A percentile compares a stretch with the other conserved stretches of the same genome.
These are phyloP conservation scores for Phoenix roebelenii DNA, from an alignment of 176 grass and related monocot genomes.

Conservation along the genomic window DNA sequence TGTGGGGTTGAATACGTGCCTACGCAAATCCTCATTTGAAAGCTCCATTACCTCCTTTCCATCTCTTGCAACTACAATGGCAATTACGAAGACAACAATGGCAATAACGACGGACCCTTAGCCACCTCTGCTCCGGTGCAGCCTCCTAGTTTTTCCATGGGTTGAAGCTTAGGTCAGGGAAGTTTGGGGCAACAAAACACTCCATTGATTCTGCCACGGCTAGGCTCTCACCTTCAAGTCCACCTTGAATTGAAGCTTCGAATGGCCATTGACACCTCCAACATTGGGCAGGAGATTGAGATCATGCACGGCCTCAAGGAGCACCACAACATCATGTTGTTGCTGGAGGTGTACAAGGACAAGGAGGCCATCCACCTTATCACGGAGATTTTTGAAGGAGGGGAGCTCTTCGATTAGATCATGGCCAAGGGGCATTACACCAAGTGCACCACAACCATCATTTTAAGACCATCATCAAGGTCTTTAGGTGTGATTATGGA, in stretches of 20 bases:
- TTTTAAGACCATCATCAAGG: slow-evolving; percentile 53
- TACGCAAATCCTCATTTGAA: too few relatives aligned
- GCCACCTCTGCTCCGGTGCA: too few relatives aligned
- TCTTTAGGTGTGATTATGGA: slow-evolving; percentile 40
- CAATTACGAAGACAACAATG: too few relatives aligned
- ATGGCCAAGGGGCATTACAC: slow-evolving; percentile 41
- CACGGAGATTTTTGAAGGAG: slow-evolving; percentile 58
- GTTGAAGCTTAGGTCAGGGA: slow-evolving; percentile 56
- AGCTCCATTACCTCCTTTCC: too few relatives aligned
- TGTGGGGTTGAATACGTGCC: too few relatives aligned
- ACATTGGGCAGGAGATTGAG: slow-evolving; percentile 61
- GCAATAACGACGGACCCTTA: too few relatives aligned
- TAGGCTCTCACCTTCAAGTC: slow-evolving; percentile 69
- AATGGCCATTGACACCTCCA: slow-evolving; percentile 29
- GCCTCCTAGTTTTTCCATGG: slow-evolving; percentile 28
- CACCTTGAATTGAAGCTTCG: slow-evolving; percentile 39
- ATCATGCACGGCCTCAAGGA: slow-evolving; percentile 42
- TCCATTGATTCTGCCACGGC: slow-evolving; percentile 39
- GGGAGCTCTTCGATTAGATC: slow-evolving; percentile 61
- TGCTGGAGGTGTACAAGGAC: slow-evolving; percentile 56
- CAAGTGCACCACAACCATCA: slow-evolving; percentile 47
- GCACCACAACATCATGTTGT: slow-evolving; percentile 17
- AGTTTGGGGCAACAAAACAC: slow-evolving; percentile 62
- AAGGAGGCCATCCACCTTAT: slow-evolving; percentile 36
- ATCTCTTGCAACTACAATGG: too few relatives aligned